Evolutionary conservation across 2,329 filamentous ascomycete species (phyloP).

Genomic region (Capronia coronata): DNA sequence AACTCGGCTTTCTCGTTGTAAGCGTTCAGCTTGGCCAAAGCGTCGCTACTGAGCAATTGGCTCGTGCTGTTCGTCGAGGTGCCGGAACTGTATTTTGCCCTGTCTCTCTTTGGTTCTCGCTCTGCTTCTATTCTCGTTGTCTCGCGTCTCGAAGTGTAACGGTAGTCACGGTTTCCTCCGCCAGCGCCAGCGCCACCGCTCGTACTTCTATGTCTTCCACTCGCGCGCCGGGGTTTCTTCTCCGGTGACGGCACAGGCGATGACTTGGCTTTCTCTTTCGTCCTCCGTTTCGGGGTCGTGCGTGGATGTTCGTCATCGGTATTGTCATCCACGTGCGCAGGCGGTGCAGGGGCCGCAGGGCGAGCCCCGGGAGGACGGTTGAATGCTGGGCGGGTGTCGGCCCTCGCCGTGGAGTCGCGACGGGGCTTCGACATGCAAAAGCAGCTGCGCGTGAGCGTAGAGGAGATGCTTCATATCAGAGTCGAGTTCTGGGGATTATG

Average conservation of each 20-base stretch:
- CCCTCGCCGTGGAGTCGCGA: conserved; percentile 28
- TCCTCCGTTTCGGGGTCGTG: conserved; percentile 17
- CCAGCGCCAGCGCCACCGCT: too few species aligned
- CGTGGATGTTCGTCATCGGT: conserved; percentile 13
- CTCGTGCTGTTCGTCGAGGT: conserved; percentile 40
- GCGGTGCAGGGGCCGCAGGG: conserved; percentile 22
- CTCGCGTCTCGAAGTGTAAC: conserved; percentile 19
- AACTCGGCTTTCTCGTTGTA: conserved; percentile 52
- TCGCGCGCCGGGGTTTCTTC: conserved; percentile 13
- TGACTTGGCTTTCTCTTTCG: conserved; percentile 23
- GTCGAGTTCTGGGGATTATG: too few species aligned
- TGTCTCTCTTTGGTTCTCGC: conserved; percentile 22
- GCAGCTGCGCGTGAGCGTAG: conserved; percentile 1
- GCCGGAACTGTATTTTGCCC: conserved; percentile 35
- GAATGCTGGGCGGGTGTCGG: conserved; percentile 31
- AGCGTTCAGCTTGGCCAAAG: conserved; percentile 60
- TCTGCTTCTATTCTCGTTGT: conserved; percentile 15
- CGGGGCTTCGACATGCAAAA: conserved; percentile 29
- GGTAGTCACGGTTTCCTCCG: conserved; percentile 32
- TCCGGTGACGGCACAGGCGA: conserved; percentile 22
- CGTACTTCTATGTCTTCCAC: background rate
- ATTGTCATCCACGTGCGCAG: conserved; percentile 2
- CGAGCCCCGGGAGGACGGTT: conserved; percentile 29
- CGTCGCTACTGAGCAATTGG: conserved; percentile 46
- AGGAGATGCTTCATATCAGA: conserved; percentile 15